Percentiles rank a stretch among this genome's conserved stretches.
phyloP scores from a whole-genome alignment of 2,329 filamentous ascomycete species.

The Teratosphaeria viscida region DNA sequence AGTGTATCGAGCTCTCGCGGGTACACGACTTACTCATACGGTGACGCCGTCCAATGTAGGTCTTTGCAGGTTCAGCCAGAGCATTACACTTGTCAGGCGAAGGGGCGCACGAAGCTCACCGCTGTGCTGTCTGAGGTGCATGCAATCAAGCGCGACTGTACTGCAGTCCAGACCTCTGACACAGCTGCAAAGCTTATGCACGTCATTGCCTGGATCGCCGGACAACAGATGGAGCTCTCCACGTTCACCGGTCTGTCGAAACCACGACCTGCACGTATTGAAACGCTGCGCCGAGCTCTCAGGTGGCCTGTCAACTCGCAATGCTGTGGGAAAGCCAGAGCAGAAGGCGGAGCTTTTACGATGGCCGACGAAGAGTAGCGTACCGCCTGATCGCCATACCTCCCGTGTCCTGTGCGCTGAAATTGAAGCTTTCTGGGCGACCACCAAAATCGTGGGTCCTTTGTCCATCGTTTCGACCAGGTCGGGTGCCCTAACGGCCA shows the following conservation, averaged over 20 bases:
- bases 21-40: background rate
- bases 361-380: background rate
- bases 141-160: background rate
- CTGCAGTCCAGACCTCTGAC: background rate
- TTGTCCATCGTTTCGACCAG: background rate
- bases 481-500: background rate
- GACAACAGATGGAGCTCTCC: background rate
- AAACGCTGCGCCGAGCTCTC: background rate
- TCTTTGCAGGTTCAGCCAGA: background rate
- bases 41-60: background rate
- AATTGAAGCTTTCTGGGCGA: background rate
- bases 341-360: background rate
- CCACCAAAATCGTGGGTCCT: background rate
- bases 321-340: background rate
- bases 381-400: background rate
- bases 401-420: background rate
- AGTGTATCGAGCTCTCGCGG: background rate
- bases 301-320: background rate
- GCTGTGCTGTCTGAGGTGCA: background rate
- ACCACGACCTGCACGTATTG: background rate
- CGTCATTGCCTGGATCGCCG: background rate
- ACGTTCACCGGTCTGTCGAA: background rate
- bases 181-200: background rate
- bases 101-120: background rate
- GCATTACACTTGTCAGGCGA: background rate